Evolutionary conservation across 2,329 filamentous ascomycete genomes (phyloP).

Genomic region (Pyricularia pennisetigena): DNA sequence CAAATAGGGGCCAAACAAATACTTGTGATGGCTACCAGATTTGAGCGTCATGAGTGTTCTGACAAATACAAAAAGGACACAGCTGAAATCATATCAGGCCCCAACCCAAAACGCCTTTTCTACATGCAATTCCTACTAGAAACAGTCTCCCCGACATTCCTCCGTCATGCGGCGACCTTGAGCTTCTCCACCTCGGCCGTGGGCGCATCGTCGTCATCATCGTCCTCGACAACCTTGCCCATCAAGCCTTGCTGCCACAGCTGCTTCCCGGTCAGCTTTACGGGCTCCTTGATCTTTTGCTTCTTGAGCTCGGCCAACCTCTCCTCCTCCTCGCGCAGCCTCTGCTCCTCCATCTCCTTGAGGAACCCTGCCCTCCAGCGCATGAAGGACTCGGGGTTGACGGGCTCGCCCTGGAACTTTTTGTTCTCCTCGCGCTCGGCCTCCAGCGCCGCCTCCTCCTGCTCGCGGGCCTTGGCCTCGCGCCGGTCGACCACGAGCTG

Average conservation of each 20-base stretch:
- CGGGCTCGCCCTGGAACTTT: conserved; percentile 87
- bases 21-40: not conserved
- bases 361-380: conserved; percentile 73
- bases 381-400: conserved; percentile 78
- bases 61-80: not conserved
- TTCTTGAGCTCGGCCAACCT: conserved; percentile 75
- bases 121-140: conserved; percentile 1
- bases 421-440: conserved; percentile 87
- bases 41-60: not conserved
- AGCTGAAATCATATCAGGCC: not conserved
- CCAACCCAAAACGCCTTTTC: conserved; percentile 2
- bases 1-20: not conserved
- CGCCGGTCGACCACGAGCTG: conserved; percentile 67
- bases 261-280: conserved; percentile 62
- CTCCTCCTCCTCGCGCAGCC: conserved; percentile 61
- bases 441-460: conserved; percentile 43
- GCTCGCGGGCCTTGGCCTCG: conserved; percentile 47
- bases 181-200: conserved; percentile 59
- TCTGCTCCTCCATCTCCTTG: conserved; percentile 70
- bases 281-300: conserved; percentile 65
- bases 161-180: conserved; percentile 45
- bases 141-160: not conserved
- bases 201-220: conserved; percentile 58
- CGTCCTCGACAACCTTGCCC: conserved; percentile 55
- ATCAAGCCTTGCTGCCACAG: conserved; percentile 69